Base-by-base conservation (phyloP, 2,329 filamentous ascomycete genomes). In the Fusarium sp. region DNA sequence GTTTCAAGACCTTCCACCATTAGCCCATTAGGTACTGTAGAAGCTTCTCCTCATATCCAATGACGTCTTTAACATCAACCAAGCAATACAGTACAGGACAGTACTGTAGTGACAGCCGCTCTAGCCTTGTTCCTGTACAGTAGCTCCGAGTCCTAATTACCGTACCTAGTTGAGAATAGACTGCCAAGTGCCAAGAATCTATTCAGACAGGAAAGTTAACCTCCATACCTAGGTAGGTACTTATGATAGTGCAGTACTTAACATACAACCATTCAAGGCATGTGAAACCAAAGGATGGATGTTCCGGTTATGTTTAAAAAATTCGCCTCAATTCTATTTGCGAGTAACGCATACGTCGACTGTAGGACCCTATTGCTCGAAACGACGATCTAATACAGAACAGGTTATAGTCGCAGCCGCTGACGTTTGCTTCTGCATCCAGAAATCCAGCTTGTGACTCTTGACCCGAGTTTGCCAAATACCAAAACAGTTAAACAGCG, bases 361-460 rank as follows among this genome's bases (percentile, higher is more conserved):
- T 38, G 18, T 12, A 38, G 34, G 34, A 6, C 34, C 34, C 34
- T 27, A 43, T 53, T 49, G 27, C 40, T 29, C 25, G 38, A 66
- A 50, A 40, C 49, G 44, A 45, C 30, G 51, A 63, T 71, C 63
- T 27, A 27, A 22, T 49, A 71, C 62, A 27, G 15, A 59, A 46
- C 38, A 22, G 38, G 42, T 40, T 32, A 32, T 59, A 68, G 63
- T 38, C 38, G 42, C 49, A 64, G 68, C 68, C 67, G 32, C 67
- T 70, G 68, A 71, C 67, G 68, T 71, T 52, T 49, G 12, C 54
- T 59, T 20, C 62, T 52, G 44, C 52, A 30, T 68, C 51, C 30
- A 45, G 42, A 63, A 55, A 45, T 34, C 14, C 20, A 25, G 52
- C 49, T 63, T 58, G 38, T 22, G 46, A 45, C 32, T 29, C 30